These are phyloP conservation scores for Crithidia fasciculata DNA, from an alignment of 208 protist genomes.

Conservation along the genomic window DNA sequence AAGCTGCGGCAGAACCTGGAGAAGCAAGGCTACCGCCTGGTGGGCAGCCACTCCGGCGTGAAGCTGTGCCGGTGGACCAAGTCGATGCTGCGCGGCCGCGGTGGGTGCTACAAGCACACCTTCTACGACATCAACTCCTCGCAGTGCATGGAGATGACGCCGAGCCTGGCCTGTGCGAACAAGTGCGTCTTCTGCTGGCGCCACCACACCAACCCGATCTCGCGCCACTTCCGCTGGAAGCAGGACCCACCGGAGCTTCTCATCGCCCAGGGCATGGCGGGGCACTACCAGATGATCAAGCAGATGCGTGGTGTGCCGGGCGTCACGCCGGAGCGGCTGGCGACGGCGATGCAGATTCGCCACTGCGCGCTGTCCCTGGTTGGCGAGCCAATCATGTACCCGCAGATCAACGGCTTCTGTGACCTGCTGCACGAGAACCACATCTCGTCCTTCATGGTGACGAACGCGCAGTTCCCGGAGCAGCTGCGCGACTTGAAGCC, in stretches of 20 bases:
- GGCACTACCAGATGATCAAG: constrained; percentile 89
- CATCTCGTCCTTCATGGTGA: constrained; percentile 96
- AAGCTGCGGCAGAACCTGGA: constrained; percentile 87
- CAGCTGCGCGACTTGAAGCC: constrained; percentile 77
- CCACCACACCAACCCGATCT: constrained; percentile 96
- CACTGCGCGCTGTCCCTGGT: constrained; percentile 97
- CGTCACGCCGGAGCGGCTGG: constrained; percentile 86
- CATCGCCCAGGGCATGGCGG: constrained; percentile 74
- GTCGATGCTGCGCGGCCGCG: constrained; percentile 95
- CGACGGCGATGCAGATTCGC: constrained; percentile 76
- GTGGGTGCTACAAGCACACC: constrained; percentile 98
- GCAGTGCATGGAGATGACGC: constrained; percentile 98
- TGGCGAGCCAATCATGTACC: constrained; percentile 97
- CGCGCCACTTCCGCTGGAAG: constrained; percentile 90
- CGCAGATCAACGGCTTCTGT: constrained; percentile 93
- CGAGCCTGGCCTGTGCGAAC: constrained; percentile 96
- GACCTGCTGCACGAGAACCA: constrained; percentile 77
- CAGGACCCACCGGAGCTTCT: constrained; percentile 89
- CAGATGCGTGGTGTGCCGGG: constrained; percentile 92
- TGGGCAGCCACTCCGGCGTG: constrained; percentile 96
- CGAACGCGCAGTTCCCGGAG: constrained; percentile 93
- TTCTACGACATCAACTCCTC: constrained; percentile 97
- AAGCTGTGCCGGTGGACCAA: constrained; percentile 98
- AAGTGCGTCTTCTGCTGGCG: constrained; percentile 97
- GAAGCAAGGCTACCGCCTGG: constrained; percentile 95